A percentile compares a stretch with the other conserved stretches of the same genome.
Evolutionary conservation across 1,284 basidiomycete species (phyloP).

Genomic region (Pyrrhoderma noxium): DNA sequence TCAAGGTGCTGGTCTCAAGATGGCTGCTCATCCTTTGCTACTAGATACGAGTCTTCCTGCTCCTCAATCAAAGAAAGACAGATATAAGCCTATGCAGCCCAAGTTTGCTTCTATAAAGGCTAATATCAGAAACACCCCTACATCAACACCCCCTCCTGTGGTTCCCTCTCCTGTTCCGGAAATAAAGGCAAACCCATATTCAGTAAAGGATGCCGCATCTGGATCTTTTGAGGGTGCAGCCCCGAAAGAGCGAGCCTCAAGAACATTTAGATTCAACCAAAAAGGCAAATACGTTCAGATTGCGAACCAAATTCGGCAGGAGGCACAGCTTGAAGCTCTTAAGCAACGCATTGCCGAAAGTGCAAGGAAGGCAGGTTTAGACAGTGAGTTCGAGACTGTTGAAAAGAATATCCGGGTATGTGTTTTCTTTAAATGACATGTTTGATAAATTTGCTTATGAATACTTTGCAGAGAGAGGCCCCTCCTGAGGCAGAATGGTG

Average conservation of each 20-base stretch:
- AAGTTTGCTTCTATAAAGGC: slow-evolving; percentile 94
- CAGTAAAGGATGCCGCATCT: slow-evolving; percentile 39
- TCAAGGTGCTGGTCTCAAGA: slow-evolving; percentile 77
- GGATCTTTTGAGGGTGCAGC: slow-evolving; percentile 61
- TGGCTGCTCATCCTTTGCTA: slow-evolving; percentile 83
- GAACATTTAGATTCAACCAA: slow-evolving; percentile 77
- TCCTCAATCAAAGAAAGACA: slow-evolving; percentile 75
- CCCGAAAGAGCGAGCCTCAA: slow-evolving; percentile 61
- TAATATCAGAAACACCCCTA: slow-evolving; percentile 64
- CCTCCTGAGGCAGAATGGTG: slow-evolving; percentile 97
- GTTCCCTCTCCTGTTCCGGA: slow-evolving; percentile 30
- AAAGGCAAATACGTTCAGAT: slow-evolving; percentile 87
- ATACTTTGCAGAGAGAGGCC: slow-evolving; percentile 45
- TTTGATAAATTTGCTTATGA: not conserved
- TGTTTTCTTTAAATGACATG: slow-evolving; percentile 8
- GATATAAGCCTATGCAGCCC: slow-evolving; percentile 94
- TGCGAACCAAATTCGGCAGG: slow-evolving; percentile 80
- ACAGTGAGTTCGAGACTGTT: slow-evolving; percentile 84
- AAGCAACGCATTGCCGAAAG: slow-evolving; percentile 91
- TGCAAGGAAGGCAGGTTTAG: slow-evolving; percentile 87
- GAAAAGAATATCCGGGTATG: slow-evolving; percentile 81
- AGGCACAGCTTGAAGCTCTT: slow-evolving; percentile 81
- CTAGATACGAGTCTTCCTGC: slow-evolving; percentile 54
- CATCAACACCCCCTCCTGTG: slow-evolving; percentile 51
- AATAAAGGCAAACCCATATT: slow-evolving; percentile 65